Conservation (phyloP, 257 asterid genomes). For the Cordia subcordata region DNA sequence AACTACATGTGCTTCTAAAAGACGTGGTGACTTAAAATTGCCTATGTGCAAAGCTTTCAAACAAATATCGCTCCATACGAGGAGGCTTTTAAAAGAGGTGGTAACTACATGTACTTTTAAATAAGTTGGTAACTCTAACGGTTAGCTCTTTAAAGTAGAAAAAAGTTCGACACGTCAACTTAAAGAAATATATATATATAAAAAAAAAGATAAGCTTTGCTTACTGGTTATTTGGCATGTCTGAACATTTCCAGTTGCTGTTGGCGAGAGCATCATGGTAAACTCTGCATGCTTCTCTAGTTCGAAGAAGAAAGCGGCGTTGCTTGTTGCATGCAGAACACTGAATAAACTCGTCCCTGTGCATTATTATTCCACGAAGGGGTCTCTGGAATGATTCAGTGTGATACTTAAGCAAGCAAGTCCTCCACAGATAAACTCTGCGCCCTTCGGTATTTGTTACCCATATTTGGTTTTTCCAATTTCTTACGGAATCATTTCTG, state of each 20-base stretch:
- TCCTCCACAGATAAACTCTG: slow-evolving; percentile 16
- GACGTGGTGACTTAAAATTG: too few relatives aligned
- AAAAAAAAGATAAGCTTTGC: background rate
- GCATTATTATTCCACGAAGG: slow-evolving; percentile 19
- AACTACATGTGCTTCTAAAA: too few relatives aligned
- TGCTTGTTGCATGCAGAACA: slow-evolving; percentile 33
- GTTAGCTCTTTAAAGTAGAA: background rate
- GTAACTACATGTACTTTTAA: too few relatives aligned
- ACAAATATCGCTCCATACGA: too few relatives aligned
- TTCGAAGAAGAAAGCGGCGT: slow-evolving; percentile 29
- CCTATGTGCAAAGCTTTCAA: too few relatives aligned
- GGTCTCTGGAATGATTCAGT: slow-evolving; percentile 26
- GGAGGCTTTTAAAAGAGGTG: too few relatives aligned
- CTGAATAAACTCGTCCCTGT: slow-evolving; percentile 40
- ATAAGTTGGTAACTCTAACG: too few relatives aligned
- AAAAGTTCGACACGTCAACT: background rate
- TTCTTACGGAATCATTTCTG: slow-evolving; percentile 15
- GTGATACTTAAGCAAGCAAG: slow-evolving; percentile 32
- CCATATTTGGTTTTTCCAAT: slow-evolving; percentile 47
- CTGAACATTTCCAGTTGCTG: slow-evolving; percentile 32
- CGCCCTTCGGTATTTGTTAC: slow-evolving; percentile 23
- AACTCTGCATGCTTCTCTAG: slow-evolving; percentile 17
- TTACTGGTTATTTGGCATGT: slow-evolving; percentile 32
- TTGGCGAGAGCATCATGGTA: slow-evolving; percentile 32
- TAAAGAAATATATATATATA: background rate